Conservation (phyloP, 2,329 filamentous ascomycete species). For the Macroventuria anomochaeta region DNA sequence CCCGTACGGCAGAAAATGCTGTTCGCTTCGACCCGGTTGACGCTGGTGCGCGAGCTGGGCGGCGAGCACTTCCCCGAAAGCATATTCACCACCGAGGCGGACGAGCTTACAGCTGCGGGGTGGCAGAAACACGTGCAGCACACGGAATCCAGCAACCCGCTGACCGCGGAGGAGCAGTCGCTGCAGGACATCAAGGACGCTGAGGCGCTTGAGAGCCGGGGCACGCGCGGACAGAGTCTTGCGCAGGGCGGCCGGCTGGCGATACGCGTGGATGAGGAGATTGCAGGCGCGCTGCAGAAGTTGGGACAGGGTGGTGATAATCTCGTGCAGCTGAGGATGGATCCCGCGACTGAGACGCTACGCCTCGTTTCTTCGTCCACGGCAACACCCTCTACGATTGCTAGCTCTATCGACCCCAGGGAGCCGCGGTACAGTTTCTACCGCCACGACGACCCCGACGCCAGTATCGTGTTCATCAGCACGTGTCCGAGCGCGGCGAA, state of each 20-base stretch:
- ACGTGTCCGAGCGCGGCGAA: slow-evolving; percentile 75
- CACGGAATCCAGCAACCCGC: slow-evolving; percentile 64
- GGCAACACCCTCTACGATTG: slow-evolving; percentile 65
- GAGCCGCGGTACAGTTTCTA: slow-evolving; percentile 83
- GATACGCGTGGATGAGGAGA: slow-evolving; percentile 66
- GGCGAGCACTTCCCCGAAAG: slow-evolving; percentile 79
- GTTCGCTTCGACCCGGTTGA: slow-evolving; percentile 78
- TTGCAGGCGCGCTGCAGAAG: slow-evolving; percentile 67
- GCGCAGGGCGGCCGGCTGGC: slow-evolving; percentile 50
- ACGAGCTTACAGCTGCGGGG: slow-evolving; percentile 72
- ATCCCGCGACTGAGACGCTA: slow-evolving; percentile 71
- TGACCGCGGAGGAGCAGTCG: slow-evolving; percentile 79
- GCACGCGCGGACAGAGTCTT: slow-evolving; percentile 63
- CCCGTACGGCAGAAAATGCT: slow-evolving; percentile 87
- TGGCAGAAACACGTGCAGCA: slow-evolving; percentile 78
- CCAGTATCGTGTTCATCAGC: slow-evolving; percentile 77
- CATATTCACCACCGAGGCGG: slow-evolving; percentile 72
- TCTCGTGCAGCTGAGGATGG: slow-evolving; percentile 76
- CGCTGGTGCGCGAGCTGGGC: slow-evolving; percentile 77
- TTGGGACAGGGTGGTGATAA: slow-evolving; percentile 60
- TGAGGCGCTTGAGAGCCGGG: slow-evolving; percentile 75
- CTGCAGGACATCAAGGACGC: slow-evolving; percentile 75
- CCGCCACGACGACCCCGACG: slow-evolving; percentile 66
- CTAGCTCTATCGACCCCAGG: slow-evolving; percentile 65
- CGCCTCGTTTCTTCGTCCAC: slow-evolving; percentile 65